Evolutionary conservation across 2,329 filamentous ascomycete species (phyloP).

Genomic region (Ploettnerulaceae sp.): DNA sequence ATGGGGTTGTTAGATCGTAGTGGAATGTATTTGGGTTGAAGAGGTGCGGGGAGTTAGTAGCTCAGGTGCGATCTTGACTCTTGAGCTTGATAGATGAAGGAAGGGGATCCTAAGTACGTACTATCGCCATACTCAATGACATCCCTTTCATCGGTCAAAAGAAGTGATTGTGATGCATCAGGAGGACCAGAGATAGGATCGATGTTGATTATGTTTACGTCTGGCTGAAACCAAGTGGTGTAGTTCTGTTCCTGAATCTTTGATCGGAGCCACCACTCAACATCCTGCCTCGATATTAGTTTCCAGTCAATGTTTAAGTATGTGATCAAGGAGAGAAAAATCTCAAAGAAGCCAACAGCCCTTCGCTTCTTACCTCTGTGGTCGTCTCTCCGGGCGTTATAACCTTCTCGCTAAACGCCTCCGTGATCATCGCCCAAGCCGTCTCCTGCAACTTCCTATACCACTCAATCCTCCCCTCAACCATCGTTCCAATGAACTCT

Average conservation of each 20-base stretch:
- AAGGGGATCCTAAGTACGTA: not conserved
- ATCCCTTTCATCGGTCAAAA: not conserved
- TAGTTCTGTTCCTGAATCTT: slow-evolving; percentile 45
- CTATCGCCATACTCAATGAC: slow-evolving; percentile 41
- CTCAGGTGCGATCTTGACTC: not conserved
- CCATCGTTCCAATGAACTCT: slow-evolving; percentile 36
- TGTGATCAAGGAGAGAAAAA: slow-evolving; percentile 10
- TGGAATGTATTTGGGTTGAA: no score
- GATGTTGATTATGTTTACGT: slow-evolving; percentile 39
- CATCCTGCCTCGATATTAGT: slow-evolving; percentile 32
- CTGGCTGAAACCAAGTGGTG: slow-evolving; percentile 48
- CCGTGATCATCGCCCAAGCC: slow-evolving; percentile 46
- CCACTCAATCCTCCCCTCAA: slow-evolving; percentile 36
- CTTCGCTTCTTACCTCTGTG: slow-evolving; percentile 33
- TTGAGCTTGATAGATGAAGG: not conserved
- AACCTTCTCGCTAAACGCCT: slow-evolving; percentile 41
- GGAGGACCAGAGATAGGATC: slow-evolving; percentile 16
- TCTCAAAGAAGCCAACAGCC: not conserved
- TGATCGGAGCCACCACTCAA: slow-evolving; percentile 50
- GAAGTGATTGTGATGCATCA: not conserved
- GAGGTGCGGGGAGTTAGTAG: not conserved
- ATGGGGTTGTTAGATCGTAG: not conserved
- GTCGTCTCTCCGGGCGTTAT: slow-evolving; percentile 42
- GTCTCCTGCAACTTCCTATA: slow-evolving; percentile 45
- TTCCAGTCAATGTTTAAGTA: not conserved